phyloP scores from a whole-genome alignment of 2,329 filamentous ascomycete species.

The Alternaria conjuncta region DNA sequence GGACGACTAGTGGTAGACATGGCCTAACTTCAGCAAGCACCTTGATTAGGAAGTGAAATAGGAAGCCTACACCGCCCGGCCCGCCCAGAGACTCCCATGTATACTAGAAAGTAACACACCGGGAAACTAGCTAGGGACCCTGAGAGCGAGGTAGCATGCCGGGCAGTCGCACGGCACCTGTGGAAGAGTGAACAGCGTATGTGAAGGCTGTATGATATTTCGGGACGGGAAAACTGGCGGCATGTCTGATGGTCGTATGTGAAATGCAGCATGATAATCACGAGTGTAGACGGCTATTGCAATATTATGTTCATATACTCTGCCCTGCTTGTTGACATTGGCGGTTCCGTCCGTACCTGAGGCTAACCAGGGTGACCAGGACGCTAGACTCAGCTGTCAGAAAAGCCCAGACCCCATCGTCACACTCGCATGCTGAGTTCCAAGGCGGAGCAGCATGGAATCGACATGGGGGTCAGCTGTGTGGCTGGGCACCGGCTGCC shows the following conservation, averaged over 20 bases:
- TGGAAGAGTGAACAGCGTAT: conserved; percentile 10
- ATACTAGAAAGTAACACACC: background rate
- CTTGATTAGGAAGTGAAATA: conserved; percentile 1
- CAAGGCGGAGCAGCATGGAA: conserved; percentile 33
- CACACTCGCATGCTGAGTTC: conserved; percentile 26
- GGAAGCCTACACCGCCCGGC: background rate
- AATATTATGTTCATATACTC: conserved; percentile 10
- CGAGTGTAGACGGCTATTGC: conserved; percentile 24
- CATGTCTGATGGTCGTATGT: conserved; percentile 24
- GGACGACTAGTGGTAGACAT: conserved; percentile 64
- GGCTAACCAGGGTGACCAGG: conserved; percentile 20
- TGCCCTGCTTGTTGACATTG: conserved; percentile 11
- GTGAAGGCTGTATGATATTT: conserved; percentile 23
- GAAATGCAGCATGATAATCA: conserved; percentile 31
- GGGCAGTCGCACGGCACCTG: conserved; percentile 1
- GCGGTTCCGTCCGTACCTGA: conserved; percentile 25
- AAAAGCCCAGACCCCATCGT: conserved; percentile 23
- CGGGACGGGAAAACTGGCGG: conserved; percentile 20
- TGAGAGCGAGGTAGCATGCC: background rate
- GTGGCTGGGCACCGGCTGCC: conserved; percentile 40
- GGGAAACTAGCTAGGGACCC: background rate
- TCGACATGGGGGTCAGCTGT: conserved; percentile 37
- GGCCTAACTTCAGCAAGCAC: conserved; percentile 10
- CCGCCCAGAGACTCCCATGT: conserved; percentile 2
- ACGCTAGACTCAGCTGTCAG: conserved; percentile 22